Evolutionary conservation across 1,284 basidiomycete species (phyloP), one percentile per base, ranked within the genome.

Genomic region (Athelia sp.): DNA sequence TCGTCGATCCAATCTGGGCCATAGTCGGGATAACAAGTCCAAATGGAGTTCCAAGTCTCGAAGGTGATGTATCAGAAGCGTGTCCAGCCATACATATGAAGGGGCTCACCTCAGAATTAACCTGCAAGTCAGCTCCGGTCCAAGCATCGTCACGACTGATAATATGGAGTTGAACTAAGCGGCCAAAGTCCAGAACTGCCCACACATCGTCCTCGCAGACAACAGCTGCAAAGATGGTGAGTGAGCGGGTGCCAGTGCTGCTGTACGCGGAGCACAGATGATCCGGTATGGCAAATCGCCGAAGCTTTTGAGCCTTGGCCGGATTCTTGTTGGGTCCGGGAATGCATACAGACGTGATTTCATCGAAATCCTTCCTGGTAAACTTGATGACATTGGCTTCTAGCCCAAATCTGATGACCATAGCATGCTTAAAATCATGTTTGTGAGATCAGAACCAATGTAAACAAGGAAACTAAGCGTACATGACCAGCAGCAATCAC

Each of bases 91-190:
- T 34, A 34, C 24, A 47, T 4, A 45, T 45, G 3, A 3, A 45
- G 44, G 4, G 24, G 29, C 44, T 23, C 14, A 45, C 44, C 14
- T 45, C 18, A 22, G 19, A 13, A 26, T 11, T 24, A 4, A 26
- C 21, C 23, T 29, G 10, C 4, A 45, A 26, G 18, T 45, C 21
- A 26, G 22, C 21, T 26, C 17, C 11, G n/a, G 21, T 23, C 44
- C 44, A 45, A n/a, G 29, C 18, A 6, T 19, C 18, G 44, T 45
- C 23, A n/a, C 21, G 44, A 45, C 44, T 45, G 14, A 45, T 45
- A 26, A 45, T 26, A 18, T 45, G 44, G 3, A 45, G 14, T 14
- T 24, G 44, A 10, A 45, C 11, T 3, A 45, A 24, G 10, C 44
- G 17, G 15, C 21, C 10, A 18, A 45, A 45, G 23, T 45, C 44